These are phyloP conservation scores for Blastosporella zonata DNA, from an alignment of 1,284 basidiomycete species.

Conservation along the genomic window DNA sequence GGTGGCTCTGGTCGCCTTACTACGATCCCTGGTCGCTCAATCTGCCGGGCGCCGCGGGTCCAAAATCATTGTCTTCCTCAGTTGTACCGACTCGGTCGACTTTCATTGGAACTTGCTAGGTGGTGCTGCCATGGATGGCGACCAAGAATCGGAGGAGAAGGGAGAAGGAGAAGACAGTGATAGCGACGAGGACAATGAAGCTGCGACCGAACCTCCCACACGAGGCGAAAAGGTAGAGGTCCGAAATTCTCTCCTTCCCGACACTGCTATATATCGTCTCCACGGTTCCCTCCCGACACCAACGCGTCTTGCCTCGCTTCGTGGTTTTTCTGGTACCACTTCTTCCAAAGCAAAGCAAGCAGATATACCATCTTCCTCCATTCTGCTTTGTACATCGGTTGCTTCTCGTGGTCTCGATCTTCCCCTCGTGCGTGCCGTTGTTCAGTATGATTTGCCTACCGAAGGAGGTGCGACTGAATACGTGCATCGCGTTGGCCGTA, in stretches of 20 bases:
- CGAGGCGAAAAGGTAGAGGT: slow-evolving; percentile 48
- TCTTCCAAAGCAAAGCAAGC: slow-evolving; percentile 34
- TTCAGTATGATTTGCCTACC: slow-evolving; percentile 97
- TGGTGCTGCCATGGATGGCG: slow-evolving; percentile 67
- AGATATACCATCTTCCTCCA: slow-evolving; percentile 43
- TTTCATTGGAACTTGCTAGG: slow-evolving; percentile 94
- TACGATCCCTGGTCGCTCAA: slow-evolving; percentile 73
- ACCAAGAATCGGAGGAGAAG: slow-evolving; percentile 26
- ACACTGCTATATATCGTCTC: slow-evolving; percentile 83
- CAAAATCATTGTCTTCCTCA: slow-evolving; percentile 93
- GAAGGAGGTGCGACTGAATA: slow-evolving; percentile 98
- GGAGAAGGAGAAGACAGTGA: slow-evolving; percentile 28
- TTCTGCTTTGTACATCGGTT: slow-evolving; percentile 94
- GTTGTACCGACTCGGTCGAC: slow-evolving; percentile 96
- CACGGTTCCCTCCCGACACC: slow-evolving; percentile 90
- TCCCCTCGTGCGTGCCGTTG: slow-evolving; percentile 89
- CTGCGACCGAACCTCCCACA: slow-evolving; percentile 20
- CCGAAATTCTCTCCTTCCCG: slow-evolving; percentile 77
- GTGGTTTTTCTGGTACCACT: slow-evolving; percentile 64
- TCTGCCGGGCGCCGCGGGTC: slow-evolving; percentile 46
- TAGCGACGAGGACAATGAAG: slow-evolving; percentile 27
- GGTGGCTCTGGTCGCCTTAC: slow-evolving; percentile 85
- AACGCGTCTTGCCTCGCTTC: slow-evolving; percentile 80
- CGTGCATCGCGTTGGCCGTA: slow-evolving; percentile 94
- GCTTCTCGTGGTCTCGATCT: slow-evolving; percentile 98